Evolutionary conservation across 371 early-diverging fungal species (phyloP), one percentile per base, ranked within the genome.

Genomic region (Rhizopus sp.): DNA sequence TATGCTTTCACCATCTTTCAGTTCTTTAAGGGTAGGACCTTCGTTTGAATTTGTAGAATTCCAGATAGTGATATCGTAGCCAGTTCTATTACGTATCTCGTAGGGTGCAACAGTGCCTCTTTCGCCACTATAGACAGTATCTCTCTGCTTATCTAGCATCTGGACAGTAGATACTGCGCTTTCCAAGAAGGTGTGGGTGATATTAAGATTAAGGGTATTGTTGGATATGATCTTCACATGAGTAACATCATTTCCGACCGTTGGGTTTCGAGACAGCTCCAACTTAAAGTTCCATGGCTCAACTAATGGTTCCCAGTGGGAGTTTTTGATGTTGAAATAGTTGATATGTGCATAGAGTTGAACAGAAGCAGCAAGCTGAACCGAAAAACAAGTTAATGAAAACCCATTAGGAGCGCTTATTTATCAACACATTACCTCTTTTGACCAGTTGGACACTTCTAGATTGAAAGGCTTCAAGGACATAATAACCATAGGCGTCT

Each of bases 301-400:
- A 23, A 97, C 59, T 29, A 98, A 56, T 0, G 99, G 98, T 69
- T 99, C 99, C 99, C 99, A 99, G 64, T 96, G 95, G 8, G 98
- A 97, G 70, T 94, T 97, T 52, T 91, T 90, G 49, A 94, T 76
- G 73, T 99, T 97, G 63, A 93, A 98, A 71, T 91, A 94, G 63
- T 96, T 96, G 54, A 90, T 85, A 51, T 86, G 85, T 23, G 95
- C 62, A 29, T 80, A 72, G 12, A 97, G 69, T 2, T 85, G 78
- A 4, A 88, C 84, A 56, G 90, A 84, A 9, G 93, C 84, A 16
- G 87, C 86, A 60, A 95, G 64, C 76, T 83, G 23, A 23, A 23
- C 23, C 23, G 2, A 52, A n/a, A 51, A 39, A 23, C 16, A 12
- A 16, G 41, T 10, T n/a, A 52, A 15, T n/a, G 46, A 13, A 31